Base-by-base conservation (phyloP, 1,284 basidiomycete genomes). In the Cutaneotrichosporon spelunceum region DNA sequence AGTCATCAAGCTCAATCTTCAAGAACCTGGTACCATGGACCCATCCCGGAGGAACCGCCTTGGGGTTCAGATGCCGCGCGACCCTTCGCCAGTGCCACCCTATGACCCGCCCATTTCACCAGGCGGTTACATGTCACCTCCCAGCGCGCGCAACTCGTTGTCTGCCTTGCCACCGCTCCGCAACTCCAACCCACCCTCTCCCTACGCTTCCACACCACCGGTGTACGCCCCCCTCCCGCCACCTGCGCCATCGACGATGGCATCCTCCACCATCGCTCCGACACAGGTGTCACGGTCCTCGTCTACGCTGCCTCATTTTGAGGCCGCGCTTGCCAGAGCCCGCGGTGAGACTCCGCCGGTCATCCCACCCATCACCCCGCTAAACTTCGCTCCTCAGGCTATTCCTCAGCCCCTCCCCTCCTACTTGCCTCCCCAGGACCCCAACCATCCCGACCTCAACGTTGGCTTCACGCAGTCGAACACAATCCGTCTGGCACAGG, bases 361-460 rank as follows among this genome's bases (percentile, higher is more conserved):
- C 7, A 19, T 42, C 3, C 57, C 53, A 10, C 56, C 58, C 39
- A 3, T 53, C 9, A 13, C 39, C 16, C 19, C 39, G 19, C 4
- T n/a, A 19, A 42, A 7, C 39, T 42, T n/a, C 19, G n/a, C 39
- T 8, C 39, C 39, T 8, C 39, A 59, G 23, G 24, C 30, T 23
- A 16, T 19, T 1, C 27, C 24, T 26, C 70, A 73, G 56, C 73
- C 72, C 0, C 50, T 66, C 8, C 75, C 75, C 0, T 64, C 69
- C 0, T 75, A 77, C 53, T 62, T 73, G 13, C 71, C 71, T 1
- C 73, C 75, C 0, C 66, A 68, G 2, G 75, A 77, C 49, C 71
- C 71, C 23, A 78, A 78, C 61, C 76, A 78, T 52, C 75, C 76
- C 4, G 68, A 72, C 44, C 65, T 77, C 3, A 54, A 66, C 4